phyloP scores from a whole-genome alignment of 1,139 yeast species.

The Maudiozyma humilis region DNA sequence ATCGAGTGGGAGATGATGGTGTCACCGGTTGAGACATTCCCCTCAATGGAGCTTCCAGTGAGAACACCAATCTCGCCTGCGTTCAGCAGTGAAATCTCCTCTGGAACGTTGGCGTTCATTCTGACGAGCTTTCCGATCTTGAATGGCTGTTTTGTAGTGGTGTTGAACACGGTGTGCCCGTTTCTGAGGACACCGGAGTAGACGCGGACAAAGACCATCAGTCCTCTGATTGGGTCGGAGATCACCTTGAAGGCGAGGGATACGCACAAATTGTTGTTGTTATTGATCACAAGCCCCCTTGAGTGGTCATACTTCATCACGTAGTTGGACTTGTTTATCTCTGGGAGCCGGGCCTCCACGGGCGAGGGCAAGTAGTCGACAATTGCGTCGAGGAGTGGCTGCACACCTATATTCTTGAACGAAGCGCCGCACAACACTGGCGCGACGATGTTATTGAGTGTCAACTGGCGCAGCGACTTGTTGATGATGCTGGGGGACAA shows the following conservation, averaged over 20 bases:
- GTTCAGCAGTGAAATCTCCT: constrained; percentile 52
- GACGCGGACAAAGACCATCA: constrained; percentile 78
- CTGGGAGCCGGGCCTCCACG: constrained; percentile 51
- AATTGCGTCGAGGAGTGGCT: constrained; percentile 82
- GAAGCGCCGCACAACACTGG: constrained; percentile 94
- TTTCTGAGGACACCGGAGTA: constrained; percentile 51
- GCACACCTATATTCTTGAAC: constrained; percentile 87
- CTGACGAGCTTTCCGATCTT: constrained; percentile 59
- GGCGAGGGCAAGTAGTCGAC: constrained; percentile 79
- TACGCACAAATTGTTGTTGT: constrained; percentile 53
- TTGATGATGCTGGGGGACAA: constrained; percentile 47
- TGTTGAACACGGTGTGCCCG: constrained; percentile 37
- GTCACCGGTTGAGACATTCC: constrained; percentile 80
- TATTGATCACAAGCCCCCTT: constrained; percentile 46
- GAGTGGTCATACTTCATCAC: constrained; percentile 36
- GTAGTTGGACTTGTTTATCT: constrained; percentile 35
- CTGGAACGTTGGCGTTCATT: constrained; percentile 85
- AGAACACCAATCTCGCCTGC: constrained; percentile 91
- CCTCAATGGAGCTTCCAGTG: constrained; percentile 28
- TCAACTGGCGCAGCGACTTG: constrained; percentile 53
- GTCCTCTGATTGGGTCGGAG: constrained; percentile 76
- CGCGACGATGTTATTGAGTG: constrained; percentile 48
- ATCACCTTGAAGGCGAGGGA: constrained; percentile 88
- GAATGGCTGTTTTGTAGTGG: constrained; percentile 26
- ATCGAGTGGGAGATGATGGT: constrained; percentile 57